phyloP scores from a whole-genome alignment of 208 protist genomes.

The Leishmania braziliensis region DNA sequence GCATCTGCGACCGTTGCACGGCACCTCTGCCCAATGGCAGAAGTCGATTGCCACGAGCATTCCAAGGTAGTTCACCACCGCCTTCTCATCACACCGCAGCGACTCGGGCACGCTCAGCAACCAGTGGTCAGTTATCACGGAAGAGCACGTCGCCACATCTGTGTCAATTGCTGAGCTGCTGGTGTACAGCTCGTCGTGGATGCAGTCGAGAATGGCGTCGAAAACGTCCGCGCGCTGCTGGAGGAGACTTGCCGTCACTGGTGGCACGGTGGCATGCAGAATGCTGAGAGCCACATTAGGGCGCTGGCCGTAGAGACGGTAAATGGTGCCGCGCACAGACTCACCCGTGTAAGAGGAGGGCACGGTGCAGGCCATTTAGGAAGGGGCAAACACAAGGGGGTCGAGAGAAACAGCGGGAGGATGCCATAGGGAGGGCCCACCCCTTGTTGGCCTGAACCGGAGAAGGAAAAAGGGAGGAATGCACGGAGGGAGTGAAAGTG shows the following conservation, averaged over 20 bases:
- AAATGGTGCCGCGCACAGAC: constrained; percentile 17
- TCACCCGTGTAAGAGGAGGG: constrained; percentile 17
- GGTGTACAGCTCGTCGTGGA: constrained; percentile 14
- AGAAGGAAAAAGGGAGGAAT: neutral
- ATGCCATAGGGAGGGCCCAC: neutral
- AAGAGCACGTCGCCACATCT: neutral
- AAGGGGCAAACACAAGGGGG: neutral
- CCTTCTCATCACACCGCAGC: constrained; percentile 33
- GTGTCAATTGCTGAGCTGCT: neutral
- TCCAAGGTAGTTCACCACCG: constrained; percentile 71
- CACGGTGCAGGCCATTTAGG: neutral
- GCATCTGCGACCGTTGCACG: neutral
- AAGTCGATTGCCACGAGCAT: constrained; percentile 89
- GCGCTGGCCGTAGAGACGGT: constrained; percentile 18
- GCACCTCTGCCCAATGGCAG: constrained; percentile 75
- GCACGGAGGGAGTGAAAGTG: neutral
- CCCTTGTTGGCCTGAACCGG: neutral
- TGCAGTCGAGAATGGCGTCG: constrained; percentile 3
- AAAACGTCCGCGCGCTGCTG: constrained; percentile 2
- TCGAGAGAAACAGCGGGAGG: neutral
- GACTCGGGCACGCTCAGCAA: constrained; percentile 51
- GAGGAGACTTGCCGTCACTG: constrained; percentile 8
- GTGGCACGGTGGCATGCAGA: constrained; percentile 27
- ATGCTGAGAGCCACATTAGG: constrained; percentile 6
- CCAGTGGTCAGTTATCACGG: constrained; percentile 44